Evolutionary conservation across 2,329 filamentous ascomycete genomes (phyloP).

Genomic region (Exserohilum rostratum): DNA sequence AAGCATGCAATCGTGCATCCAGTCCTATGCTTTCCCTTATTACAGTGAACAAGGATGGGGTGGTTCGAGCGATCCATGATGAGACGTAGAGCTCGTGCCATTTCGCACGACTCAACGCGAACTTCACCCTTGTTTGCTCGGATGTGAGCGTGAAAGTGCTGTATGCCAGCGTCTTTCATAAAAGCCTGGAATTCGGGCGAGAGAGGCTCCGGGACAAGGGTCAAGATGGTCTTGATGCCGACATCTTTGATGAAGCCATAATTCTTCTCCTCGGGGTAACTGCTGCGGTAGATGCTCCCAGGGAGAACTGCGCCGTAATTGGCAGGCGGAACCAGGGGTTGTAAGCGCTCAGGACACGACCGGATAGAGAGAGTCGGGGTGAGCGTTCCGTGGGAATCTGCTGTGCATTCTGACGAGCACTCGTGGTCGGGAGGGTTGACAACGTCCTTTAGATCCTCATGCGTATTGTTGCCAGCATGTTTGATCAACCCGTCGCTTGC

Average conservation of each 20-base stretch:
- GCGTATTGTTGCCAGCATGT: slow-evolving; percentile 36
- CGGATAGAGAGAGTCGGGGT: slow-evolving; percentile 26
- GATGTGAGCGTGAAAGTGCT: slow-evolving; percentile 77
- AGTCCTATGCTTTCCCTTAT: slow-evolving; percentile 91
- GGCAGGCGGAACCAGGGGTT: slow-evolving; percentile 56
- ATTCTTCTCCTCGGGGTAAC: slow-evolving; percentile 75
- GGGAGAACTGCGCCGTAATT: slow-evolving; percentile 81
- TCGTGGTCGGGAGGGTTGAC: slow-evolving; percentile 25
- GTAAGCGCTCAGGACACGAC: slow-evolving; percentile 42
- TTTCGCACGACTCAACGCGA: slow-evolving; percentile 53
- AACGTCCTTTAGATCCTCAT: slow-evolving; percentile 38
- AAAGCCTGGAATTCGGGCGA: slow-evolving; percentile 63
- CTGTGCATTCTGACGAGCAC: slow-evolving; percentile 18
- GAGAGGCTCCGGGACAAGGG: slow-evolving; percentile 58
- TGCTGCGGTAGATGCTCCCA: slow-evolving; percentile 78
- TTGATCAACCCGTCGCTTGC: slow-evolving; percentile 30
- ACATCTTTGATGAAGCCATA: slow-evolving; percentile 72
- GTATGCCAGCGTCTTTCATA: slow-evolving; percentile 69
- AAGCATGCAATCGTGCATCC: slow-evolving; percentile 86
- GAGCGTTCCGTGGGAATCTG: slow-evolving; percentile 19
- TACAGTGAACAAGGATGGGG: slow-evolving; percentile 87
- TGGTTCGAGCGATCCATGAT: slow-evolving; percentile 76
- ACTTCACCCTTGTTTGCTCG: slow-evolving; percentile 81
- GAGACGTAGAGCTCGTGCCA: slow-evolving; percentile 73
- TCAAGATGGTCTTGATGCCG: slow-evolving; percentile 78